Evolutionary conservation across 2,329 filamentous ascomycete species (phyloP).

Genomic region (Exophiala mesophila): DNA sequence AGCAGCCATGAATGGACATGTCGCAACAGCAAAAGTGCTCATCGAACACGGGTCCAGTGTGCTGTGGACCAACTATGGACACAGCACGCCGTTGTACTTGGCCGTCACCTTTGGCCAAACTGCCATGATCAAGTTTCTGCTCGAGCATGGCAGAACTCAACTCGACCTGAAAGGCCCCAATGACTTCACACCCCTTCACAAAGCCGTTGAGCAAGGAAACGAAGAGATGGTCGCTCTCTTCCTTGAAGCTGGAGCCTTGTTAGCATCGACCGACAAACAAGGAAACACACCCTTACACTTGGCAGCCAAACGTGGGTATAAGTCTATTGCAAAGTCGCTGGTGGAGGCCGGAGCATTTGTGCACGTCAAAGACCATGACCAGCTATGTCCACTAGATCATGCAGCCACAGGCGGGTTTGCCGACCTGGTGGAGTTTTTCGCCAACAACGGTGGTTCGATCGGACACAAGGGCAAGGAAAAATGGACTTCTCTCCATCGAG

Average conservation of each 20-base stretch:
- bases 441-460: slow-evolving; percentile 28
- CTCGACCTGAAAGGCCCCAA: slow-evolving; percentile 17
- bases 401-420: slow-evolving; percentile 24
- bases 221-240: slow-evolving; percentile 27
- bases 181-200: slow-evolving; percentile 28
- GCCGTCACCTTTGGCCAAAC: slow-evolving; percentile 20
- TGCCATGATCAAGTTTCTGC: slow-evolving; percentile 17
- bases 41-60: slow-evolving; percentile 19
- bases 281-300: slow-evolving; percentile 22
- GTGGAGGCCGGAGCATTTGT: slow-evolving; percentile 18
- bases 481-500: slow-evolving; percentile 30
- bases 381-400: slow-evolving; percentile 21
- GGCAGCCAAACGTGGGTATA: slow-evolving; percentile 20
- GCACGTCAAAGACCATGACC: slow-evolving; percentile 17
- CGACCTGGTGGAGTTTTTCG: slow-evolving; percentile 19
- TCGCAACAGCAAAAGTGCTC: slow-evolving; percentile 19
- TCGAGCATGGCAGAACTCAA: slow-evolving; percentile 19
- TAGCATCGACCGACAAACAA: slow-evolving; percentile 21
- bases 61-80: slow-evolving; percentile 16
- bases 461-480: slow-evolving; percentile 27
- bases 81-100: slow-evolving; percentile 23
- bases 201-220: slow-evolving; percentile 26
- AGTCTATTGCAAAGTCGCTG: slow-evolving; percentile 16
- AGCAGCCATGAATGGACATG: slow-evolving; percentile 20
- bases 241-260: slow-evolving; percentile 25